Percentiles rank a stretch among this genome's conserved stretches.
Evolutionary conservation across 495 filamentous ascomycete species (phyloP).

Genomic region (Lepraria neglecta): DNA sequence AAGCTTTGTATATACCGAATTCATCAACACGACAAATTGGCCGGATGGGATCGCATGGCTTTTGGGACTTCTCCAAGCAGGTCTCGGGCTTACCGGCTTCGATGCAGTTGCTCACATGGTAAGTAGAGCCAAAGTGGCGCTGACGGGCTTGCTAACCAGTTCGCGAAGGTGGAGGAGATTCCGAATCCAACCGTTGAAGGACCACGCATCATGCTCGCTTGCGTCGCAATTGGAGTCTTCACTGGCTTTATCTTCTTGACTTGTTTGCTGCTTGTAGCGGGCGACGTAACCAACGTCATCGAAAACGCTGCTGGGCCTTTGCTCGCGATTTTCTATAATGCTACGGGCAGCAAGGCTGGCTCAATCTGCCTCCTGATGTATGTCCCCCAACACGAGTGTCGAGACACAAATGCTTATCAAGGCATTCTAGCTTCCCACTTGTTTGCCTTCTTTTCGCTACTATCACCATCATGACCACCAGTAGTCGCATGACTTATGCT

Average conservation of each 20-base stretch:
- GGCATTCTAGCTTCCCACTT: slow-evolving; percentile 51
- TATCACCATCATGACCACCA: slow-evolving; percentile 68
- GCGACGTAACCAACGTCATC: slow-evolving; percentile 55
- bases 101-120: slow-evolving; percentile 58
- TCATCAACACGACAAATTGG: slow-evolving; percentile 59
- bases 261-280: slow-evolving; percentile 58
- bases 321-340: slow-evolving; percentile 63
- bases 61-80: slow-evolving; percentile 54
- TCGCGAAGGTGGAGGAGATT: slow-evolving; percentile 49
- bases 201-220: slow-evolving; percentile 67
- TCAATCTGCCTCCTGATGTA: slow-evolving; percentile 64
- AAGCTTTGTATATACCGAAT: slow-evolving; percentile 53
- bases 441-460: slow-evolving; percentile 66
- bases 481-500: slow-evolving; percentile 69
- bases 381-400: background rate
- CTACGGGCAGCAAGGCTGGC: slow-evolving; percentile 57
- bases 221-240: slow-evolving; percentile 59
- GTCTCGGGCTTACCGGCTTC: slow-evolving; percentile 55
- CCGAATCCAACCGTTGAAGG: slow-evolving; percentile 59
- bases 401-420: slow-evolving; percentile 33
- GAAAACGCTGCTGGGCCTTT: slow-evolving; percentile 55
- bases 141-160: slow-evolving; percentile 23
- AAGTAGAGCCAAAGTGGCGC: slow-evolving; percentile 29
- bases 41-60: slow-evolving; percentile 58
- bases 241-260: slow-evolving; percentile 66